Percentiles rank a stretch among this genome's conserved stretches.
These are phyloP conservation scores for Mychonastes homosphaera DNA, from an alignment of 139 green algal species.

Conservation along the genomic window DNA sequence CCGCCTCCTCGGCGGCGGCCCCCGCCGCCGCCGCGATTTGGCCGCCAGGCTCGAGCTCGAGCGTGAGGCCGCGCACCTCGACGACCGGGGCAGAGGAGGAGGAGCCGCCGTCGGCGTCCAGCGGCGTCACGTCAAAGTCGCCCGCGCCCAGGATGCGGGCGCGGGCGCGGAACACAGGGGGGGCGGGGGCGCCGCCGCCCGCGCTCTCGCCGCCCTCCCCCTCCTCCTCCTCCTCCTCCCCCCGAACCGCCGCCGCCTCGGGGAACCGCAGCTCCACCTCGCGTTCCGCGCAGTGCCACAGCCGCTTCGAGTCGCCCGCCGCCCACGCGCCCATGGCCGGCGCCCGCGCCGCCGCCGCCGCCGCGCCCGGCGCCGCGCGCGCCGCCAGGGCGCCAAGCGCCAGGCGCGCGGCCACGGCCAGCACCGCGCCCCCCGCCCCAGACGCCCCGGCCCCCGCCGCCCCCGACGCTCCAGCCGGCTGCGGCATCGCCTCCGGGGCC, in stretches of 20 bases:
- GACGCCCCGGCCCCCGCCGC: no score
- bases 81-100: no score
- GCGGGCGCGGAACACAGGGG: no score
- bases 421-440: no score
- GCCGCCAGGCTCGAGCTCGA: no score
- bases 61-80: no score
- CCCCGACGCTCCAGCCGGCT: no score
- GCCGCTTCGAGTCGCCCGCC: conserved; percentile 6
- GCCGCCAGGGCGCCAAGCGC: no score
- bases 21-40: background rate
- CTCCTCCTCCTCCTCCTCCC: background rate
- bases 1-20: background rate
- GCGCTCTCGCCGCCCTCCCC: background rate
- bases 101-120: no score
- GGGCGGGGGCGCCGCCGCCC: background rate
- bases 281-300: background rate
- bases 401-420: no score
- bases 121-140: background rate
- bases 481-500: conserved; percentile 4
- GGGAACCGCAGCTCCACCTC: background rate
- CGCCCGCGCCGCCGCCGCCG: conserved; percentile 30
- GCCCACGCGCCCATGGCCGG: conserved; percentile 1
- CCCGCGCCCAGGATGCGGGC: background rate
- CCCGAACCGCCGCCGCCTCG: background rate
- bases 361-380: background rate